Evolutionary conservation across 441 rosid species (phyloP).

Genomic region (Metrosideros polymorpha): DNA sequence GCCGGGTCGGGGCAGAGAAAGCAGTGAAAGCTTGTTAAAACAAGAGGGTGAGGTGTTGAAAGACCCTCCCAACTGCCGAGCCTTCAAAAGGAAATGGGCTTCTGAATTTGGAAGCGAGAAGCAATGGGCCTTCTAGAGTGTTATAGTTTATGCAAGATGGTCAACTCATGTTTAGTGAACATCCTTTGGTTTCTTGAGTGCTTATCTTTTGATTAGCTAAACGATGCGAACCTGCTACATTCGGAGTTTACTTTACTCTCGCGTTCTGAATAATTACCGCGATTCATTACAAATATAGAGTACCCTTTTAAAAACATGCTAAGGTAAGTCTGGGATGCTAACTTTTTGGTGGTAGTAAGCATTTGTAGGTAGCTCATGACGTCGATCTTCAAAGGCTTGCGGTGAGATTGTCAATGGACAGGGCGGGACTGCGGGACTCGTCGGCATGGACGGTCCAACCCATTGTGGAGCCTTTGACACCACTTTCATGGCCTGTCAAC

Average conservation of each 20-base stretch:
- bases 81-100: background rate
- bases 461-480: conserved; percentile 56
- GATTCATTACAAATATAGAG: no score
- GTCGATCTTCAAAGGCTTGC: conserved; percentile 63
- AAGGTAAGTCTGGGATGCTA: no score
- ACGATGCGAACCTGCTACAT: background rate
- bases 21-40: background rate
- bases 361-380: conserved; percentile 42
- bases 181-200: background rate
- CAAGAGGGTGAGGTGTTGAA: background rate
- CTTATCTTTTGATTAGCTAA: background rate
- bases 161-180: background rate
- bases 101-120: background rate
- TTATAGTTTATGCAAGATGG: no score
- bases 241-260: no score
- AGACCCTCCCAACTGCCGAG: no score
- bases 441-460: conserved; percentile 63
- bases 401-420: conserved; percentile 50
- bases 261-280: no score
- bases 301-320: no score
- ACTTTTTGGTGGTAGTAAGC: background rate
- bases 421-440: conserved; percentile 50
- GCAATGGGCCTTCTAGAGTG: no score
- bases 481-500: conserved; percentile 55
- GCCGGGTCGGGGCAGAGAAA: background rate